Evolutionary conservation across 176 grass and related monocot genomes (phyloP).

Genomic region (bread wheat (Triticum aestivum)): DNA sequence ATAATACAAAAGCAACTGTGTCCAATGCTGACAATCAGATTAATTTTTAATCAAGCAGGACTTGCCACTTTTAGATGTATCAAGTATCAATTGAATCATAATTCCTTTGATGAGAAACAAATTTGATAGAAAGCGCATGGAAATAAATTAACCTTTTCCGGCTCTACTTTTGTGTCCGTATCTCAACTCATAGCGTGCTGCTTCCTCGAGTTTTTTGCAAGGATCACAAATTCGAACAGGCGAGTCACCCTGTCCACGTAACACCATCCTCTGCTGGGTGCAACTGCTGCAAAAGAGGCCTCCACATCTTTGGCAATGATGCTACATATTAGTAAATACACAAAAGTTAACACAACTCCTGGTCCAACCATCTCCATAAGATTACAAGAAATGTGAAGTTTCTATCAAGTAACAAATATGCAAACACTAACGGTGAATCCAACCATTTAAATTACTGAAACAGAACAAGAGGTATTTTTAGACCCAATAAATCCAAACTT

Average conservation of each 20-base stretch:
- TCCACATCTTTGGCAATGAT: conserved; percentile 94
- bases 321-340: conserved; percentile 44
- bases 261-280: conserved; percentile 83
- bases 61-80: conserved; percentile 7
- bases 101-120: conserved; percentile 9
- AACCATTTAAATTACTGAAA: conserved; percentile 12
- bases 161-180: conserved; percentile 68
- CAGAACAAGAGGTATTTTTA: not conserved
- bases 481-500: not conserved
- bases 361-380: not conserved
- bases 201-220: conserved; percentile 89
- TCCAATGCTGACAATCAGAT: conserved; percentile 2
- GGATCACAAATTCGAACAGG: conserved; percentile 87
- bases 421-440: not conserved
- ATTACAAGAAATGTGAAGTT: not conserved
- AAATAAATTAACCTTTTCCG: conserved; percentile 50
- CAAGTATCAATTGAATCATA: conserved; percentile 6
- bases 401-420: not conserved
- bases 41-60: not conserved
- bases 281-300: conserved; percentile 87
- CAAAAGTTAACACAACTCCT: conserved; percentile 1
- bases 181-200: conserved; percentile 75
- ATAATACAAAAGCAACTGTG: conserved; percentile 9
- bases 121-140: not conserved
- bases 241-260: conserved; percentile 90